Base-by-base conservation (phyloP, 2,329 filamentous ascomycete genomes). In the Xylariomycetidae sp. region DNA sequence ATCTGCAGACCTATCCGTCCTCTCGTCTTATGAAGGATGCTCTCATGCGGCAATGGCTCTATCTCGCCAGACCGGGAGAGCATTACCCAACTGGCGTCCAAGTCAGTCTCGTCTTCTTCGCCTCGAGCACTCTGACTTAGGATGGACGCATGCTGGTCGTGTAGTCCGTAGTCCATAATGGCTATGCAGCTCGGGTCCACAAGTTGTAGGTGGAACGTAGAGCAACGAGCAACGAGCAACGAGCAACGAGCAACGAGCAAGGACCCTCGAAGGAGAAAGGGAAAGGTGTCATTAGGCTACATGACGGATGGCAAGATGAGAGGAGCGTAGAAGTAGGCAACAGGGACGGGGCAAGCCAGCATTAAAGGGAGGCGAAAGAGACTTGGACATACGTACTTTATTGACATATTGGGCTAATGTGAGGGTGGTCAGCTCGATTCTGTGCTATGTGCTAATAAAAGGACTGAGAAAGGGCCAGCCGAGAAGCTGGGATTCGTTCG, bases 41-140 rank as follows among this genome's bases (percentile, higher is more conserved):
- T 80, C 67, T 97, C 90, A 56, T 84, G 81, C 27, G 86, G 85
- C 29, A 96, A 77, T 53, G 84, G 86, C 55, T 94, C 82, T 62
- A 95, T 92, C 38, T 82, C 79, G 48, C 72, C 70, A 25, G 67
- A 58, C 54, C 83, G 76, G 54, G 83, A 80, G 54, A 94, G 79
- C 89, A 96, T 96, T 28, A 96, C 90, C 90, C 90, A 96, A 52
- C 74, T 79, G 55, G 64, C 59, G 49, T 60, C 59, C 57, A 75
- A 66, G 66, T 78, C 64, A 77, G 72, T 65, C 56, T 73, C 61
- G 38, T 59, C 54, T 42, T 59, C 56, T 33, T 57, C 53, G 28
- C 46, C 49, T 42, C 49, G 58, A 33, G 54, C 57, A 40, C 57
- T 62, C 39, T 57, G 61, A 36, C 59, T 60, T 45, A 68, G 59